Evolutionary conservation across 805 yeast genomes (phyloP).

Genomic region (Pichia eremophila): DNA sequence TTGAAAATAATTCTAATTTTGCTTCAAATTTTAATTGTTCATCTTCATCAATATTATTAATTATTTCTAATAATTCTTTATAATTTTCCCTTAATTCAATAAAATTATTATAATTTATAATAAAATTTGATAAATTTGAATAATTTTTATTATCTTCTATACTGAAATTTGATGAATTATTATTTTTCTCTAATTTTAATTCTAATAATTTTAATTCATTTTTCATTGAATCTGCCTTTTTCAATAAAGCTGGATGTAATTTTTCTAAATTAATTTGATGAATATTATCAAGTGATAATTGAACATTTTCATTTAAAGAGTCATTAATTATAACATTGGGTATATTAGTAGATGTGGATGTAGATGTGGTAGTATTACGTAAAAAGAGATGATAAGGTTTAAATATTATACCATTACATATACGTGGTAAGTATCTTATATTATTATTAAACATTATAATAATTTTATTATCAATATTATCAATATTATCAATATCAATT

Average conservation of each 20-base stretch:
- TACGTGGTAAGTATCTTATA: no score
- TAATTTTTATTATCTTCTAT: conserved; percentile 39
- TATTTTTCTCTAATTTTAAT: conserved; percentile 32
- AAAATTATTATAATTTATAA: conserved; percentile 34
- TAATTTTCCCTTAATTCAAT: conserved; percentile 23
- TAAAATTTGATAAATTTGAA: conserved; percentile 35
- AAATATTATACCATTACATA: no score
- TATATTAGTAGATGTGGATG: no score
- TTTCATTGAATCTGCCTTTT: conserved; percentile 35
- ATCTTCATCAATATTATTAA: conserved; percentile 30
- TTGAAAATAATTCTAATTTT: conserved; percentile 38
- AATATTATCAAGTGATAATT: not conserved
- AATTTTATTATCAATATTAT: no score
- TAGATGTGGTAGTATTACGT: no score
- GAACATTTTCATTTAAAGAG: not conserved
- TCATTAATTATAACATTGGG: not conserved
- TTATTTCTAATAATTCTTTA: conserved; percentile 27
- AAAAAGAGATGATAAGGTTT: no score
- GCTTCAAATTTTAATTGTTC: conserved; percentile 50
- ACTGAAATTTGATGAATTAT: conserved; percentile 26
- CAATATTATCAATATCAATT: no score
- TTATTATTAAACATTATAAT: no score
- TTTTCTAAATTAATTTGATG: conserved; percentile 1
- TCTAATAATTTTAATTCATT: conserved; percentile 36
- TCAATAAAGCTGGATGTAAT: conserved; percentile 40